These are phyloP conservation scores for Ascochyta rabiei DNA, from an alignment of 2,329 filamentous ascomycete genomes.

Conservation along the genomic window DNA sequence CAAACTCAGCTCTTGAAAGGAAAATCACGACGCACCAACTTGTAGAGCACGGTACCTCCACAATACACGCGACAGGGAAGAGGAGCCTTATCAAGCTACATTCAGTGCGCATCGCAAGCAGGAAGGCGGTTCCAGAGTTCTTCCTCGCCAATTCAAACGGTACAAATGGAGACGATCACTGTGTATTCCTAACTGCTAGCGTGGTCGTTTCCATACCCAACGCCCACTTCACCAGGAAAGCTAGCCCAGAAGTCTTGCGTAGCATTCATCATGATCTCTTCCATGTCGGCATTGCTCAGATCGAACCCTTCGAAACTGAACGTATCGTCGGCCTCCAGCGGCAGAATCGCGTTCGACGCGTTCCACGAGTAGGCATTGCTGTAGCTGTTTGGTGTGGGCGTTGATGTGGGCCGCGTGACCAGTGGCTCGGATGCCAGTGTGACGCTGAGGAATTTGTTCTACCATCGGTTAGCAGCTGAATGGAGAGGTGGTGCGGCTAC, in stretches of 20 bases:
- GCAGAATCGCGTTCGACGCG: constrained; percentile 28
- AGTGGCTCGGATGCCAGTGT: constrained; percentile 4
- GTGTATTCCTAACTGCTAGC: not conserved
- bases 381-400: constrained; percentile 35
- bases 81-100: no score
- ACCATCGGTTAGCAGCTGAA: not conserved
- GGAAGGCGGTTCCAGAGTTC: no score
- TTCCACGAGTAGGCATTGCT: constrained; percentile 28
- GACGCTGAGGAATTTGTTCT: constrained; percentile 14
- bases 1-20: no score
- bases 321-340: constrained; percentile 41
- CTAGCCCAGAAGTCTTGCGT: constrained; percentile 50
- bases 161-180: no score
- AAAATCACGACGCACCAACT: no score
- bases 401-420: constrained; percentile 28
- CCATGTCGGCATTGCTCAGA: constrained; percentile 43
- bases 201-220: constrained; percentile 28
- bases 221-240: constrained; percentile 48
- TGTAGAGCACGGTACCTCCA: no score
- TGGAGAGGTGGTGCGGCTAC: not conserved
- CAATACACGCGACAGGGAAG: no score
- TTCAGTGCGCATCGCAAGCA: no score
- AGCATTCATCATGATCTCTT: constrained; percentile 47
- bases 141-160: no score
- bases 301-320: constrained; percentile 43